Percentiles rank a stretch among this genome's conserved stretches.
These are phyloP conservation scores for Cladobotryum mycophilum DNA, from an alignment of 2,329 filamentous ascomycete species.

Conservation along the genomic window DNA sequence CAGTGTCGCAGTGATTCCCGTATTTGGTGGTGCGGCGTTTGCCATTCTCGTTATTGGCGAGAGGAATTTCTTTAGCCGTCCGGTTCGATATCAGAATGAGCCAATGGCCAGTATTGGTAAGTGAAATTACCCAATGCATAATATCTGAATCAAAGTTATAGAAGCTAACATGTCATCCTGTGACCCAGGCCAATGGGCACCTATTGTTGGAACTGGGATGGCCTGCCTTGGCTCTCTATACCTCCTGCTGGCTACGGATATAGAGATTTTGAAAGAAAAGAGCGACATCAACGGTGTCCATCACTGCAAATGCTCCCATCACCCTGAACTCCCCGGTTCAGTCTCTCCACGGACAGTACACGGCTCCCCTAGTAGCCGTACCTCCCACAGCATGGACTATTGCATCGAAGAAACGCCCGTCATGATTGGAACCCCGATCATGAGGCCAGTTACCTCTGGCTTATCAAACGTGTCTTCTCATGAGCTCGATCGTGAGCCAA, in stretches of 20 bases:
- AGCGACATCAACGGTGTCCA: background rate
- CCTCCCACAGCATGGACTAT: background rate
- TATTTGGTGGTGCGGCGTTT: constrained; percentile 53
- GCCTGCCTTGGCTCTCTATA: constrained; percentile 55
- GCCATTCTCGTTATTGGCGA: constrained; percentile 57
- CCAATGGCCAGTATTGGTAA: constrained; percentile 55
- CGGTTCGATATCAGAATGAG: constrained; percentile 54
- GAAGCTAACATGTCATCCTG: background rate
- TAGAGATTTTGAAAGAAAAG: constrained; percentile 10
- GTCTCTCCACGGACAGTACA: background rate
- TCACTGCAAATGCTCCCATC: constrained; percentile 14
- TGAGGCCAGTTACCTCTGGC: background rate
- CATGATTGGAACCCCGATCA: background rate
- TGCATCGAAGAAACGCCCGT: background rate
- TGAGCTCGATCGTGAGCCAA: background rate
- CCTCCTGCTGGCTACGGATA: constrained; percentile 37
- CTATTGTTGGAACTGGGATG: constrained; percentile 51
- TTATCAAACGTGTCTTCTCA: background rate
- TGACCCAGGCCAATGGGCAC: constrained; percentile 50
- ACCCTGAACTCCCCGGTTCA: background rate
- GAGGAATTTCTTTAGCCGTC: constrained; percentile 54
- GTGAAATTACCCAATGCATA: constrained; percentile 13
- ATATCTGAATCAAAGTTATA: background rate
- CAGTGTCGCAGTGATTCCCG: constrained; percentile 48
- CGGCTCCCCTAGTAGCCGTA: background rate